Evolutionary conservation across 2,329 filamentous ascomycete genomes (phyloP).

Genomic region (Cladophialophora yegresii): DNA sequence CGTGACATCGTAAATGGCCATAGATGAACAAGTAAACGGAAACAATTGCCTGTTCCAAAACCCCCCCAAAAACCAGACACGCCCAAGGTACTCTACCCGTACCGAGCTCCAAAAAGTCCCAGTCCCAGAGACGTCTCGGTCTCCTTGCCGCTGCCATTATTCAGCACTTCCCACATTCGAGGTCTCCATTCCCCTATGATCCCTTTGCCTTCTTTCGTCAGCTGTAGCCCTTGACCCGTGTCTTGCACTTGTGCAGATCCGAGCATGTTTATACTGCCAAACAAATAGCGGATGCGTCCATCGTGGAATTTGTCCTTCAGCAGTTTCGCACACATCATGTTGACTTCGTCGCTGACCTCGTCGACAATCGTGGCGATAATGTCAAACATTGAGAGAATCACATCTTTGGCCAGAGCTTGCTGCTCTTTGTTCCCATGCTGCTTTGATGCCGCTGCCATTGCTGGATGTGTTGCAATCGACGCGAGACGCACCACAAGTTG

Average conservation of each 20-base stretch:
- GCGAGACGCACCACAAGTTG: conserved; percentile 36
- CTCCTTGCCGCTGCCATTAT: conserved; percentile 35
- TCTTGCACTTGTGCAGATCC: conserved; percentile 29
- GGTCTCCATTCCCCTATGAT: conserved; percentile 35
- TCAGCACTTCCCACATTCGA: conserved; percentile 36
- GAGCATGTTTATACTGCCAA: conserved; percentile 34
- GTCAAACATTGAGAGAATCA: conserved; percentile 45
- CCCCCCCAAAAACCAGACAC: neutral
- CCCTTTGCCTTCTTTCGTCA: conserved; percentile 34
- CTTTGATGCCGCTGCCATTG: conserved; percentile 37
- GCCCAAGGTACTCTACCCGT: conserved; percentile 11
- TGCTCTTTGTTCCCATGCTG: conserved; percentile 17
- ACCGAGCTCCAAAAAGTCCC: conserved; percentile 35
- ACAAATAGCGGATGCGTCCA: conserved; percentile 27
- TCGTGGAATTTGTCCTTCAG: conserved; percentile 43
- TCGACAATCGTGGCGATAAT: conserved; percentile 50
- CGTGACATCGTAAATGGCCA: conserved; percentile 1
- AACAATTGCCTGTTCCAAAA: neutral
- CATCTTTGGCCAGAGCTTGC: conserved; percentile 23
- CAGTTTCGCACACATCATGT: conserved; percentile 47
- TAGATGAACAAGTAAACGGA: neutral
- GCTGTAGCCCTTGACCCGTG: conserved; percentile 31
- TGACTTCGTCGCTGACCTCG: conserved; percentile 48
- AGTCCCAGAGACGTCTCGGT: conserved; percentile 35
- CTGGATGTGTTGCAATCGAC: conserved; percentile 40